Conservation (phyloP, 805 yeast species). For the Cyberlindnera americana region DNA sequence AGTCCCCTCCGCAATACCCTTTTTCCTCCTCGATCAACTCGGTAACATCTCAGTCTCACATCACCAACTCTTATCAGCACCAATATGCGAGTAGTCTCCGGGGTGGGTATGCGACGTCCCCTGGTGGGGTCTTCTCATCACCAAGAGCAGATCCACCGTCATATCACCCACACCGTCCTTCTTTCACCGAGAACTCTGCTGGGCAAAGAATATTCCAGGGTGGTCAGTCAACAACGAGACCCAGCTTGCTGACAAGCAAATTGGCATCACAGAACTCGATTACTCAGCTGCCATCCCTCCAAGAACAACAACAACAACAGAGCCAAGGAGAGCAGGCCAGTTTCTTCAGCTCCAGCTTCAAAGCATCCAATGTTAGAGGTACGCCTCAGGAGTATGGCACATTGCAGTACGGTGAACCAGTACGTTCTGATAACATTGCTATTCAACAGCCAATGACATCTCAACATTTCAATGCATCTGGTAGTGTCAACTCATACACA, state of each 20-base stretch:
- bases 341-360: neutral
- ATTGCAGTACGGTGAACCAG: slow-evolving; percentile 8
- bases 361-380: slow-evolving; percentile 4
- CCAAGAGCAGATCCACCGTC: slow-evolving; percentile 29
- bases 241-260: slow-evolving; percentile 32
- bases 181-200: slow-evolving; percentile 15
- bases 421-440: slow-evolving; percentile 24
- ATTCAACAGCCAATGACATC: slow-evolving; percentile 29
- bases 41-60: slow-evolving; percentile 18
- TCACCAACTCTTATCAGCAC: slow-evolving; percentile 17
- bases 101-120: slow-evolving; percentile 22
- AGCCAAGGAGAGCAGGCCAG: no score
- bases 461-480: slow-evolving; percentile 27
- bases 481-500: slow-evolving; percentile 27
- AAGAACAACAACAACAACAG: slow-evolving; percentile 8
- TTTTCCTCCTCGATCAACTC: slow-evolving; percentile 27
- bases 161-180: slow-evolving; percentile 13
- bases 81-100: slow-evolving; percentile 22
- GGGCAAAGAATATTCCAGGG: slow-evolving; percentile 10
- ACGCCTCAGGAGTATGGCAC: no score
- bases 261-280: slow-evolving; percentile 26
- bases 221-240: slow-evolving; percentile 15
- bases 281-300: slow-evolving; percentile 11
- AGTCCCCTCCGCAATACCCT: slow-evolving; percentile 20
- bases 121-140: slow-evolving; percentile 21